Evolutionary conservation across 306 rosid species (phyloP), one percentile per base, ranked within the genome.

Genomic region (Begonia fuchsioides): DNA sequence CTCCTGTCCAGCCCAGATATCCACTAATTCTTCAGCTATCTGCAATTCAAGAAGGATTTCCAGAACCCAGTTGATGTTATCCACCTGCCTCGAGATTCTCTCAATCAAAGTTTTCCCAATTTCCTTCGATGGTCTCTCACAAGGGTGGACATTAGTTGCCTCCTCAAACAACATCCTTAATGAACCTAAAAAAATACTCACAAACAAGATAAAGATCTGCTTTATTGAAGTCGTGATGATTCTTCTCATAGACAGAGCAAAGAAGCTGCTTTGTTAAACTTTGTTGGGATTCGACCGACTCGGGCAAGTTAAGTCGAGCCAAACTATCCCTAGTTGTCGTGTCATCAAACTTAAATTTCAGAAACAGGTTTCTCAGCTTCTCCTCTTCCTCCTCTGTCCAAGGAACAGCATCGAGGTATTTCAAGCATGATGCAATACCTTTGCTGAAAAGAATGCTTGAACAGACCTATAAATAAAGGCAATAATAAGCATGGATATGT

Each of bases 371-470:
- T 64, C 88, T 73, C 38, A 86, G 46, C 58, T 86, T 86, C 66
- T 78, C 93, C 73, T 81, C 93, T 65, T 86, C 93, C 65, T 86
- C 95, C 69, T 86, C 95, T 3, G 88, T 78, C 93, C 93, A 86
- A 69, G 93, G 93, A 73, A 86, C 88, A 44, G 88, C 96, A 68
- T 86, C 96, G 10, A 86, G 85, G 65, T 76, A 81, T 54, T 69
- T 74, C 39, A 86, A 68, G 73, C 96, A 86, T 38, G 81, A 74
- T 50, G 68, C 61, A 59, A 86, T 81, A 32, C 88, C 84, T 74
- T 61, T 81, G 8, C 72, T 65, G 72, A 81, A 86, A 88, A 70
- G 76, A 50, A 86, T 82, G 41, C 88, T 78, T 9, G 93, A 86
- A 0, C 86, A 82, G 32, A 86, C 86, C 96, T 81, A 54, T 14